Evolutionary conservation across 768 basidiomycete species (phyloP).

Genomic region (Suillus hirtellus): DNA sequence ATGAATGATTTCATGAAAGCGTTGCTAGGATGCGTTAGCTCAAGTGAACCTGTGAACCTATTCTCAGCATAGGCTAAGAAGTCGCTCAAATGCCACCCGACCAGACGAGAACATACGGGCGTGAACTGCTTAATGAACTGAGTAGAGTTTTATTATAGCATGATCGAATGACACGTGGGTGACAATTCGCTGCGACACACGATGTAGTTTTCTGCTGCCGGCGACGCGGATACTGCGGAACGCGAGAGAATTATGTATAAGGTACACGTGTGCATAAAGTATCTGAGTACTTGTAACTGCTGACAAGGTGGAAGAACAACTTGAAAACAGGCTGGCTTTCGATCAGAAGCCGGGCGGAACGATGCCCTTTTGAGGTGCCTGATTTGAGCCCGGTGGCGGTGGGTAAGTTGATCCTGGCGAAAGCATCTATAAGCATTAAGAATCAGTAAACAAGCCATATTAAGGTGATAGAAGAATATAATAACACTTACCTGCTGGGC

Average conservation of each 20-base stretch:
- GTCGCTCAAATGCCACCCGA: slow-evolving; percentile 30
- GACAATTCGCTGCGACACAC: slow-evolving; percentile 15
- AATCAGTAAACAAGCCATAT: slow-evolving; percentile 12
- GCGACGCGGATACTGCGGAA: slow-evolving; percentile 17
- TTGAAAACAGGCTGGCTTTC: slow-evolving; percentile 7
- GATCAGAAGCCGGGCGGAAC: slow-evolving; percentile 84
- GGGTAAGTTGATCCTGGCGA: slow-evolving; percentile 59
- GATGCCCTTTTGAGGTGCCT: slow-evolving; percentile 49
- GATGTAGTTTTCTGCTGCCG: slow-evolving; percentile 10
- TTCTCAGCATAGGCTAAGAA: slow-evolving; percentile 24
- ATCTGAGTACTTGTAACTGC: slow-evolving; percentile 9
- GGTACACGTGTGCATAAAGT: slow-evolving; percentile 14
- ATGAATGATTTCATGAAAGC: slow-evolving; percentile 24
- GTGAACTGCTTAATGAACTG: slow-evolving; percentile 13
- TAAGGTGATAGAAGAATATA: slow-evolving; percentile 2
- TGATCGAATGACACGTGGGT: slow-evolving; percentile 27
- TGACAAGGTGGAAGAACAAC: slow-evolving; percentile 9
- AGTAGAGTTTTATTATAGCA: slow-evolving; percentile 29
- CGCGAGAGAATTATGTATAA: slow-evolving; percentile 20
- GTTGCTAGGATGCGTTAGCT: slow-evolving; percentile 31
- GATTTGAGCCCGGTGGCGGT: slow-evolving; percentile 41
- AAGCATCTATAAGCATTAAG: slow-evolving; percentile 60
- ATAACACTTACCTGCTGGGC: slow-evolving; percentile 73
- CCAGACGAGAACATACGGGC: slow-evolving; percentile 20
- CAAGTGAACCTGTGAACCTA: slow-evolving; percentile 9